Base-by-base conservation (phyloP, 805 yeast species). In the Zygosaccharomyces kombuchaensis region DNA sequence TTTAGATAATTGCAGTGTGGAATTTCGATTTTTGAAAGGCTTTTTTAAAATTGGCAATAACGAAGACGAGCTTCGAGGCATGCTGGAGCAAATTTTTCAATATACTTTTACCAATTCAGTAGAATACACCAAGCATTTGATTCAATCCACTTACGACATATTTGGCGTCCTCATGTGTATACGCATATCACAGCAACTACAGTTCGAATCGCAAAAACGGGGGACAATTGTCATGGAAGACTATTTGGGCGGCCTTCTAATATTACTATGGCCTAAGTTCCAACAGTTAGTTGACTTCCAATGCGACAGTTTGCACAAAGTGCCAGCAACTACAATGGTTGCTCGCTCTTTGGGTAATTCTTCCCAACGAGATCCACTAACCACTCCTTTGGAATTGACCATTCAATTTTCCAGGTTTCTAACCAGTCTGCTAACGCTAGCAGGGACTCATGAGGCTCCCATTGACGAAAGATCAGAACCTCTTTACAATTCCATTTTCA, bases 181-280 rank as follows among this genome's bases (percentile, higher is more conserved):
- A 25, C 71, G 96, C 42, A 64, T 88, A 25, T 72, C 82, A 1
- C 90, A 87, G 51, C 73, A 75, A 3, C 65, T 86, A 45, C 84
- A 79, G 50, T 75, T 76, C 44, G 82, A 80, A 51, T 67, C 85
- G 19, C 90, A 85, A 58, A 82, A 78, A 50, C 74, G 86, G 47
- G 77, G 76, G 46, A 79, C 84, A 2, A 90, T 95, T 0, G 80
- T 80, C 6, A 43, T 63, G 25, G 87, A 82, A 51, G 85, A 80
- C 48, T 86, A 84, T 61, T 72, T 84, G 52, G 81, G 84, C 54
- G 70, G 78, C 12, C 80, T 84, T 51, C 65, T 82, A 50, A 76
- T 87, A 42, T 63, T 76, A 3, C 67, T 91, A 36, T 93, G 98
- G 98, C 96, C 97, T 0, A 80, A 77, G 47, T 85, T 90, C 58